Evolutionary conservation across 2,329 filamentous ascomycete genomes (phyloP), one percentile per base, ranked within the genome.

Genomic region (Calonectria naviculata): DNA sequence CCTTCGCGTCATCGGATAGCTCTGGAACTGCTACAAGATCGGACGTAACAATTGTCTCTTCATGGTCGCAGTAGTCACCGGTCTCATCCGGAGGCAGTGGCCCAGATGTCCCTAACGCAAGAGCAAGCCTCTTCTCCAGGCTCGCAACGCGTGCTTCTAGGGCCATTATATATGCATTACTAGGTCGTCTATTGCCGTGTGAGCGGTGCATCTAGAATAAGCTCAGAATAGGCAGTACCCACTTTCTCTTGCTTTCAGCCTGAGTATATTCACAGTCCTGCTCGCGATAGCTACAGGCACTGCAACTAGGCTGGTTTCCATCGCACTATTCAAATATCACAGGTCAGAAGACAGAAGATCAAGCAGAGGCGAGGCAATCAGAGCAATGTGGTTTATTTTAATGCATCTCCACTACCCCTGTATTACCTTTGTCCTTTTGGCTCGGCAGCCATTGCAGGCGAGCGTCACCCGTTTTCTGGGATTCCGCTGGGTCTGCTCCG

Each of bases 221-320:
- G 17, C 29, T n/a, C 31, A 5, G 5, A 31, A 19, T 10, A 38
- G 9, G 10, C 6, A 5, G n/a, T 41, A 26, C 60, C 2, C 7
- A 71, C 71, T 60, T 73, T 58, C 71, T 61, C 47, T 71, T 73
- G 28, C 60, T 71, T 31, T 67, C 71, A 1, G 42, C 65, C n/a
- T 71, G 49, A 0, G 58, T 52, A 29, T 73, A 73, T 19, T 71
- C 68, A 36, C 71, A 73, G 13, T 65, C 64, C 46, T 71, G 47
- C 10, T 62, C 42, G 9, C 68, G 47, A 21, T 67, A 61, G 4
- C 47, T 64, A 54, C 71, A 73, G 6, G 64, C 64, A 6, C 36
- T 61, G 54, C 71, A 73, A 49, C 24, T 34, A 24, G 71, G 71
- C n/a, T 68, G 64, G 4, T 66, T 19, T 12, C 71, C 68, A n/a